Conservation (phyloP, 371 early-diverging fungal genomes). For the Mucor racemosus region DNA sequence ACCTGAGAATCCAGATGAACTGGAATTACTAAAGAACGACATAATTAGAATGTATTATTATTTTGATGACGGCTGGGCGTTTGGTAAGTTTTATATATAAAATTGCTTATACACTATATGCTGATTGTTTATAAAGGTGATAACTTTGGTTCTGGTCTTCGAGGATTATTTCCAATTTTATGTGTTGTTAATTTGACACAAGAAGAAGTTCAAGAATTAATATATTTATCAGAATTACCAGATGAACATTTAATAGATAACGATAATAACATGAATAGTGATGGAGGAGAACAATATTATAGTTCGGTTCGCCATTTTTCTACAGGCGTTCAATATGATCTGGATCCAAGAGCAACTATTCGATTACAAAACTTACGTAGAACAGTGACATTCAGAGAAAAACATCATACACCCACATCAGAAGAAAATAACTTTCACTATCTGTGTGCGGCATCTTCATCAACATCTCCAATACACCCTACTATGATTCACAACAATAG, state of each 20-base stretch:
- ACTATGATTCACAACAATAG: conserved; percentile 1
- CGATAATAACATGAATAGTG: background rate
- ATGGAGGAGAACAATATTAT: conserved; percentile 13
- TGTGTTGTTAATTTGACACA: conserved; percentile 27
- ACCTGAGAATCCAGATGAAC: conserved; percentile 64
- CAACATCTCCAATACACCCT: conserved; percentile 7
- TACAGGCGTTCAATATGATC: conserved; percentile 21
- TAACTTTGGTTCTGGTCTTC: conserved; percentile 28
- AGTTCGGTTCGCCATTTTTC: conserved; percentile 23
- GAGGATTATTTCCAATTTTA: conserved; percentile 34
- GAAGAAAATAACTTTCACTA: conserved; percentile 27
- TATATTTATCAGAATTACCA: conserved; percentile 19
- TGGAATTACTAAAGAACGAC: conserved; percentile 63
- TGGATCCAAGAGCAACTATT: conserved; percentile 18
- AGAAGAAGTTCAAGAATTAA: conserved; percentile 24
- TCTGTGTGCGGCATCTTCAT: conserved; percentile 12
- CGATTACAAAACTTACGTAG: conserved; percentile 23
- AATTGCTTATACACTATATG: background rate
- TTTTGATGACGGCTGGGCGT: conserved; percentile 74
- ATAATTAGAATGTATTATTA: conserved; percentile 59
- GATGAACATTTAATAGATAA: conserved; percentile 8
- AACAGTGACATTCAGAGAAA: conserved; percentile 16
- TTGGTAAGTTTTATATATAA: conserved; percentile 39
- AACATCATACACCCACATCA: background rate
- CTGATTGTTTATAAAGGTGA: conserved; percentile 19